Evolutionary conservation across 441 rosid genomes (phyloP).

Genomic region (Syzygium syzygioides): DNA sequence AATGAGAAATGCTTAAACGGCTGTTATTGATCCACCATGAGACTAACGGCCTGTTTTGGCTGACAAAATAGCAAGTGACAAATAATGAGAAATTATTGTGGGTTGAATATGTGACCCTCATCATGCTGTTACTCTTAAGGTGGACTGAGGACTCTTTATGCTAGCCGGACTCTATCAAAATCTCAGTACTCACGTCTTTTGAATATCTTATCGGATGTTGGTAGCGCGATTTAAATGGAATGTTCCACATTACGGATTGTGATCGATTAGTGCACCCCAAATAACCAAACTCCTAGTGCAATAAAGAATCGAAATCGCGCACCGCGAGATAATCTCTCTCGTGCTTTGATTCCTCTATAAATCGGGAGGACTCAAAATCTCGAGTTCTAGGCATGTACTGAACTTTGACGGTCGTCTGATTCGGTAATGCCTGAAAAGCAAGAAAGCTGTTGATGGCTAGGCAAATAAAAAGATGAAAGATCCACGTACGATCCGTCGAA

Average conservation of each 20-base stretch:
- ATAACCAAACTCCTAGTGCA: background rate
- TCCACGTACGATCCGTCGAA: background rate
- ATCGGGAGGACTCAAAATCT: background rate
- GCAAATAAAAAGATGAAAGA: background rate
- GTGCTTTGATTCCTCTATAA: background rate
- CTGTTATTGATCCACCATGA: no score
- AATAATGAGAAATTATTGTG: no score
- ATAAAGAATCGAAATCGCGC: background rate
- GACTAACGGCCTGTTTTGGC: no score
- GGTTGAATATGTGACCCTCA: no score
- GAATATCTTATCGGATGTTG: no score
- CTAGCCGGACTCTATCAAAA: no score
- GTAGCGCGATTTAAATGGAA: no score
- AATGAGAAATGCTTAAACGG: no score
- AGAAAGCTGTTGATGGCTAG: background rate
- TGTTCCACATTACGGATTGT: rapidly evolving
- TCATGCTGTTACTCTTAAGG: no score
- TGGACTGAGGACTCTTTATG: no score
- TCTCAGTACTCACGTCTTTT: background rate
- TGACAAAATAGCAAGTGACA: no score
- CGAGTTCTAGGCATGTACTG: background rate
- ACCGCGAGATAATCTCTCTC: background rate
- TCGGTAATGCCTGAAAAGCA: background rate
- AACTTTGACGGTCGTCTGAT: background rate
- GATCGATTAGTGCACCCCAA: background rate